Conservation (phyloP, 2,329 filamentous ascomycete species). For the Nectriaceae sp. region DNA sequence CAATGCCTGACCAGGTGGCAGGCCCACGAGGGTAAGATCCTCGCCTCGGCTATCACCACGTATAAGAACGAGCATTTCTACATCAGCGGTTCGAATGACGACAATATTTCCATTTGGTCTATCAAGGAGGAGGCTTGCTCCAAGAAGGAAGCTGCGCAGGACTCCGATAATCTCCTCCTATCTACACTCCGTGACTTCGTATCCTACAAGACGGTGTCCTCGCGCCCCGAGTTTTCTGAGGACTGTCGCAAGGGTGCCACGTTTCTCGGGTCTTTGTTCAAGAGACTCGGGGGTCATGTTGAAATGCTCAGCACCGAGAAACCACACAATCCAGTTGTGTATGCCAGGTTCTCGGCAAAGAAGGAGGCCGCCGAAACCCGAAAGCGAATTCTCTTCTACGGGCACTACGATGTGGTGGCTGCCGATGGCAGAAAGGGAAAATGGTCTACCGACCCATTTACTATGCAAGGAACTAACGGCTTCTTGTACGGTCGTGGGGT, state of each 20-base stretch:
- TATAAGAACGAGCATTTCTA: conserved; percentile 77
- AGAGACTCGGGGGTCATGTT: conserved; percentile 84
- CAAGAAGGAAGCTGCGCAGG: conserved; percentile 39
- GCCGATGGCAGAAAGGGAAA: conserved; percentile 81
- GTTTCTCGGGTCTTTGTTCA: conserved; percentile 87
- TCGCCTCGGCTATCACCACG: conserved; percentile 77
- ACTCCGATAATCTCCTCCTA: conserved; percentile 56
- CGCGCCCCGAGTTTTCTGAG: conserved; percentile 79
- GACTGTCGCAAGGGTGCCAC: conserved; percentile 93
- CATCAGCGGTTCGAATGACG: conserved; percentile 92
- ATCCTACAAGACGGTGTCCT: conserved; percentile 88
- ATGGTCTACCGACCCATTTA: conserved; percentile 87
- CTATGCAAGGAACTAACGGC: conserved; percentile 85
- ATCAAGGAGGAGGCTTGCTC: conserved; percentile 48
- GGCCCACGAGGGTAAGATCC: conserved; percentile 83
- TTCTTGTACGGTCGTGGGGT: conserved; percentile 96
- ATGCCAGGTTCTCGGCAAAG: conserved; percentile 83
- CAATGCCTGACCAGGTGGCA: conserved; percentile 77
- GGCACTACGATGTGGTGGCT: conserved; percentile 95
- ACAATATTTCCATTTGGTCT: conserved; percentile 86
- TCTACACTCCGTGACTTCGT: conserved; percentile 83
- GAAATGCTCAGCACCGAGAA: conserved; percentile 85
- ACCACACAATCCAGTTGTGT: conserved; percentile 87
- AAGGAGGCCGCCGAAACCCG: conserved; percentile 63
- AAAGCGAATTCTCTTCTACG: conserved; percentile 93